A percentile compares a stretch with the other conserved stretches of the same genome.
These are phyloP conservation scores for Nigrospora sphaerica DNA, from an alignment of 2,329 filamentous ascomycete genomes.

Conservation along the genomic window DNA sequence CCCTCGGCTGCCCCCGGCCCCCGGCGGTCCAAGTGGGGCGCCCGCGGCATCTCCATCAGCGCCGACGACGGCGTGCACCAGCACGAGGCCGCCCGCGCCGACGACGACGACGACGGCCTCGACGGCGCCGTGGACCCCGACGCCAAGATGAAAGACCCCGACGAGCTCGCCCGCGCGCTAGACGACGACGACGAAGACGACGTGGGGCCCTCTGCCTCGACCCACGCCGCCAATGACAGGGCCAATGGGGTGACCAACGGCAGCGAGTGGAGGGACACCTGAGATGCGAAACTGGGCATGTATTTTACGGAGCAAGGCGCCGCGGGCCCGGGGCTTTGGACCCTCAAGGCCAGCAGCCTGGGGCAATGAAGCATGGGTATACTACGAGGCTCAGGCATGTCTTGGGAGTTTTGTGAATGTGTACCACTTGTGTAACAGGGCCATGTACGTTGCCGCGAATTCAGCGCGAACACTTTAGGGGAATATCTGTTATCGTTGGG, in stretches of 20 bases:
- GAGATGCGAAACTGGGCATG: too few species aligned
- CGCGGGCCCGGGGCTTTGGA: too few species aligned
- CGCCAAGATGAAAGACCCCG: conserved; percentile 59
- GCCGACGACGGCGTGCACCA: conserved; percentile 55
- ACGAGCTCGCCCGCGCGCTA: conserved; percentile 54
- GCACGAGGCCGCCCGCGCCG: conserved; percentile 29
- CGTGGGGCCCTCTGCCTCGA: background rate
- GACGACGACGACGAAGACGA: conserved; percentile 45
- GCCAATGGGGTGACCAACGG: conserved; percentile 4
- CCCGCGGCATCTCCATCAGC: conserved; percentile 58
- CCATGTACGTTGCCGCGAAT: too few species aligned
- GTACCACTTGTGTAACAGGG: too few species aligned
- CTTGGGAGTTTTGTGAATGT: too few species aligned
- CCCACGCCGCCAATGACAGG: background rate
- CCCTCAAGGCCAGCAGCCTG: too few species aligned
- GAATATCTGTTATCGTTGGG: too few species aligned
- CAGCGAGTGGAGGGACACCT: conserved; percentile 5
- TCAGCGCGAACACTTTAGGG: too few species aligned
- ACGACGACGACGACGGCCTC: conserved; percentile 38
- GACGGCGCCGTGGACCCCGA: conserved; percentile 46
- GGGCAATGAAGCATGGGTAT: too few species aligned
- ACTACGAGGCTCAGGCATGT: too few species aligned
- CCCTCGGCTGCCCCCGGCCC: conserved; percentile 14
- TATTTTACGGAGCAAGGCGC: too few species aligned
- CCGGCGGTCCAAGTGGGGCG: conserved; percentile 52